These are phyloP conservation scores for Tetracentron sinense DNA, from an alignment of 164 flowering plant species.

Conservation along the genomic window DNA sequence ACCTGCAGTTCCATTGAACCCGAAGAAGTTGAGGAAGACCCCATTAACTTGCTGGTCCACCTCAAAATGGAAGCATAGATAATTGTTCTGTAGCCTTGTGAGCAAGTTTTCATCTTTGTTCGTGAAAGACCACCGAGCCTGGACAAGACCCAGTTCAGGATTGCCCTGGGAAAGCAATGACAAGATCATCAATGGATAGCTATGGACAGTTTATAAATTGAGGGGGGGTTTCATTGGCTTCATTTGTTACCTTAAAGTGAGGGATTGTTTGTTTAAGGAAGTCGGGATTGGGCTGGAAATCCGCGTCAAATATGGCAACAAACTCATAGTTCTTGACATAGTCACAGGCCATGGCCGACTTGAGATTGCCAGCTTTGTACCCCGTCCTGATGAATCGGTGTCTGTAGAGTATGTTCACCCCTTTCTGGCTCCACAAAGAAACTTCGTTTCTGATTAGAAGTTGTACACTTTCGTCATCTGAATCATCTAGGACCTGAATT, in stretches of 20 bases:
- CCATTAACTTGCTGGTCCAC: no score
- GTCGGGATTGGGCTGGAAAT: conserved; percentile 70
- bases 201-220: not conserved
- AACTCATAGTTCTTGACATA: conserved; percentile 71
- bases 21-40: conserved; percentile 57
- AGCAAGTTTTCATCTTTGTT: conserved; percentile 77
- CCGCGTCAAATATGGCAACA: conserved; percentile 74
- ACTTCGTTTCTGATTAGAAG: conserved; percentile 53
- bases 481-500: conserved; percentile 74
- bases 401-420: conserved; percentile 64
- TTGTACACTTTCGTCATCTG: conserved; percentile 47
- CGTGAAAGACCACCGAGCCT: conserved; percentile 74
- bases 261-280: conserved; percentile 66
- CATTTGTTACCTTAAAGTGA: conserved; percentile 58
- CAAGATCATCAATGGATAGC: not conserved
- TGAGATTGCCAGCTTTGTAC: conserved; percentile 84
- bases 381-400: conserved; percentile 64
- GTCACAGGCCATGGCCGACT: conserved; percentile 76
- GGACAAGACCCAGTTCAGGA: conserved; percentile 63
- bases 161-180: conserved; percentile 39
- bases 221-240: not conserved
- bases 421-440: conserved; percentile 53
- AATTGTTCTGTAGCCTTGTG: conserved; percentile 72
- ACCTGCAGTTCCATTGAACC: no score
- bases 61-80: conserved; percentile 76